Base-by-base conservation (phyloP, 2,329 filamentous ascomycete genomes). In the Arachnopeziza araneosa region DNA sequence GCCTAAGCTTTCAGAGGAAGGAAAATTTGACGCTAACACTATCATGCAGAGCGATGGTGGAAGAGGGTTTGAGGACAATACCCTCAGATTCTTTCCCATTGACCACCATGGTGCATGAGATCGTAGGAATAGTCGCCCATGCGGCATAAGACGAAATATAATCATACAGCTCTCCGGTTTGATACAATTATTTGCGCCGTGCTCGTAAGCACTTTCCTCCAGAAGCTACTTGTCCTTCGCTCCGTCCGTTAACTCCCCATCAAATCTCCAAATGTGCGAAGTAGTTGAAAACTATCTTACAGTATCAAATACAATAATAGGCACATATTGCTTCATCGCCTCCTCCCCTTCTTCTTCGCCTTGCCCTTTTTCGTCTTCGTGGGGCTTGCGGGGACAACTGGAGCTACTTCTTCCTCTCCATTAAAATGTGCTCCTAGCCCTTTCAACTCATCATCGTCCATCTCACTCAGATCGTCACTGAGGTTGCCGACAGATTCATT, bases 371-470 rank as follows among this genome's bases (percentile, higher is more conserved):
- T 64, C 12, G 58, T 48, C 49, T 64, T 64, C 49, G 49, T n/a
- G 4, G 56, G 49, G 36, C 36, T 44, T 44, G 17, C 17, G 8
- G 52, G 10, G 10, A 30, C 24, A 54, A 30, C 17, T n/a, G 52
- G 52, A 19, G 24, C 52, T 30, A 54, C 24, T 7, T 44, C 36
- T 44, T 12, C 36, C 17, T 60, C 65, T 22, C 56, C 60, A 50
- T 64, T 61, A 23, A 65, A 56, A 24, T 75, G 75, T 17, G 77
- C 76, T 50, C 66, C 66, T 17, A 91, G 77, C 36, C 88, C 90
- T 68, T 90, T 87, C 60, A 96, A 79, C 75, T 93, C 91, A 56
- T 96, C 92, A 65, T 97, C 93, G 68, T 96, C 93, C 72, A 97
- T 86, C 71, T 97, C 93, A 59, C 90, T 96, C 23, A 97, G 80